Evolutionary conservation across 805 yeast species (phyloP), one percentile per base, ranked within the genome.

Genomic region (Monosporozyma solicola): DNA sequence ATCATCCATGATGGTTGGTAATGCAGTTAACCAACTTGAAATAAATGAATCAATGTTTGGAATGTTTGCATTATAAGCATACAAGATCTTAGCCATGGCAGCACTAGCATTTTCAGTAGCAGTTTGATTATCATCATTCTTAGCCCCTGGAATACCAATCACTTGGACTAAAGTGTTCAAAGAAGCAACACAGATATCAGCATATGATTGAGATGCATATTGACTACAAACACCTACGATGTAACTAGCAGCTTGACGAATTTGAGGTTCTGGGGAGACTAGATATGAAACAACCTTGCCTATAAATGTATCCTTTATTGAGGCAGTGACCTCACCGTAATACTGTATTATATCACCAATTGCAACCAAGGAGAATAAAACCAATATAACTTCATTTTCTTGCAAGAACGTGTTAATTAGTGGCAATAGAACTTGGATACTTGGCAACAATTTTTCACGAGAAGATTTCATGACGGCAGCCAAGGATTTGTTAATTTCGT

Each of bases 51-150:
- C 80, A 53, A 82, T 70, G 63, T 83, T 80, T 32, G 90, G 83
- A 49, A 87, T 74, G 49, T 65, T 66, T 5, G 76, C 61, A n/a
- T 84, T 83, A 60, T 76, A 83, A 15, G 80, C 70, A 56, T 83
- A 86, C 55, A 91, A 75, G 9, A 92, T 80, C 67, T 88, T 88
- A 37, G 97, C 92, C 57, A 94, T 84, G 1, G 97, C 81, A 3
- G 87, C 79, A 54, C 84, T 75, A 11, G 89, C 84, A 63, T 85
- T 86, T 68, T 94, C 99, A 1, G 97, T 90, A 5, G 97, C 95
- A 53, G 79, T 78, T 43, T 87, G 69, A 62, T 89, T 89, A 53
- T 87, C 96, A 45, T 87, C 95, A n/a, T 83, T 80, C 57, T 87
- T 82, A 2, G 96, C 84, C 58, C 88, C 95, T 7, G 96, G 90